Evolutionary conservation across 2,329 filamentous ascomycete genomes (phyloP).

Genomic region (Fusarium torulosum): DNA sequence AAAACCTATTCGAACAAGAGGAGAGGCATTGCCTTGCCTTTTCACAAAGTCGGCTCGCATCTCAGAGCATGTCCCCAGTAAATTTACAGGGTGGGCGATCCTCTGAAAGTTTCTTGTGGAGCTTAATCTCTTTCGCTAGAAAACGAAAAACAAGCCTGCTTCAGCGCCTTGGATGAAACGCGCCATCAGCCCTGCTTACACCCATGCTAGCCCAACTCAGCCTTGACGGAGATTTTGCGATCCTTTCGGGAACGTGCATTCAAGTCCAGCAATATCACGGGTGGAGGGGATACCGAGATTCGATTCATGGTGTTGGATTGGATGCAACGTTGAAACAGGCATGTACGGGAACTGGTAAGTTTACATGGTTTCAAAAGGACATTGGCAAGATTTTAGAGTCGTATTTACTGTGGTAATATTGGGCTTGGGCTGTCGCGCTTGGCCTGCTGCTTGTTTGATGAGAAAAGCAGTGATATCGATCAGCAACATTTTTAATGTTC

Average conservation of each 20-base stretch:
- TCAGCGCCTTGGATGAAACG: slow-evolving; percentile 7
- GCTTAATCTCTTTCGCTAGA: slow-evolving; percentile 1
- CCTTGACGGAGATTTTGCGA: background rate
- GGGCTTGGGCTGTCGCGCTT: too few relatives aligned
- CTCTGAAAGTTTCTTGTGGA: slow-evolving; percentile 2
- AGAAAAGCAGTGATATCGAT: too few relatives aligned
- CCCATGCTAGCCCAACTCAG: background rate
- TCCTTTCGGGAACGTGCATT: slow-evolving; percentile 3
- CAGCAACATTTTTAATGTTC: too few relatives aligned
- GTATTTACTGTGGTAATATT: too few relatives aligned
- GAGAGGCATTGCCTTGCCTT: slow-evolving; percentile 1
- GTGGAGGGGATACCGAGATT: background rate
- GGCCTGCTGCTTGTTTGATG: too few relatives aligned
- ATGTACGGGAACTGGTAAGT: too few relatives aligned
- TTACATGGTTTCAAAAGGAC: too few relatives aligned
- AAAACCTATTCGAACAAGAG: background rate
- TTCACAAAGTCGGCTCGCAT: slow-evolving; percentile 3
- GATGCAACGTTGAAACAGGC: too few relatives aligned
- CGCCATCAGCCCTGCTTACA: background rate
- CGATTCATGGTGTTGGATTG: too few relatives aligned
- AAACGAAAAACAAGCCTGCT: background rate
- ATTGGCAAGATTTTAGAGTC: too few relatives aligned
- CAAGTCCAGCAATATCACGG: slow-evolving; percentile 5
- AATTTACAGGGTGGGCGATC: background rate
- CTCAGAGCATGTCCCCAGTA: too few relatives aligned